These are phyloP conservation scores for Starmera amethionina DNA, from an alignment of 805 yeast species.

Conservation along the genomic window DNA sequence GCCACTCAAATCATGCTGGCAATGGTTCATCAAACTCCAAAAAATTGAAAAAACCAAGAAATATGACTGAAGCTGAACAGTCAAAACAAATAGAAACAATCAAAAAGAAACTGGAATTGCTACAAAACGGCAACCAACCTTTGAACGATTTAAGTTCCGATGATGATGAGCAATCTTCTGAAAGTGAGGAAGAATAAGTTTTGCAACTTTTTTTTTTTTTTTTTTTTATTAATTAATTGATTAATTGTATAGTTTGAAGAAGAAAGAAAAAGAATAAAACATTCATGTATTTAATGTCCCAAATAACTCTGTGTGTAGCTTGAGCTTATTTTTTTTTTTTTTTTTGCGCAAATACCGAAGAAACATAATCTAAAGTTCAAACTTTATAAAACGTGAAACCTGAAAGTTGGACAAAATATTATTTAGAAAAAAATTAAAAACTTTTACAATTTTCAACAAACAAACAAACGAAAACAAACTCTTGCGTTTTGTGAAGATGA, in stretches of 20 bases:
- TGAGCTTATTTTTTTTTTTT: too few species aligned
- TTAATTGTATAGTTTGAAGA: neutral
- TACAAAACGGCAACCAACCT: constrained; percentile 34
- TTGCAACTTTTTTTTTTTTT: neutral
- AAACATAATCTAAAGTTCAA: too few species aligned
- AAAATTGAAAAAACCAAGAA: constrained; percentile 41
- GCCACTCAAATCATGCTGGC: constrained; percentile 2
- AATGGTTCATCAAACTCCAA: constrained; percentile 6
- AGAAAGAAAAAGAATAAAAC: too few species aligned
- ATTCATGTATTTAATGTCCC: too few species aligned
- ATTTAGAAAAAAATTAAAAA: too few species aligned
- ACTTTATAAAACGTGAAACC: too few species aligned
- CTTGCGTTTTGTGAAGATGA: too few species aligned
- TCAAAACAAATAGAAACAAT: constrained; percentile 58
- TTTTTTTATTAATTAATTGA: neutral
- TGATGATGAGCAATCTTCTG: constrained; percentile 50
- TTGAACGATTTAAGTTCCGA: constrained; percentile 27
- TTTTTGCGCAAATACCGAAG: too few species aligned
- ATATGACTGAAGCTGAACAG: constrained; percentile 57
- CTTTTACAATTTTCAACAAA: too few species aligned
- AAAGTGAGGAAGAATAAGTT: constrained; percentile 60
- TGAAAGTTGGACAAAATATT: too few species aligned
- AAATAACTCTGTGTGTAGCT: too few species aligned
- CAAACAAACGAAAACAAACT: too few species aligned
- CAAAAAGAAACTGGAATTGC: constrained; percentile 66